Percentiles rank a stretch among this genome's conserved stretches.
Evolutionary conservation across 2,329 filamentous ascomycete genomes (phyloP).

Genomic region (Drechslerella coelobrocha): DNA sequence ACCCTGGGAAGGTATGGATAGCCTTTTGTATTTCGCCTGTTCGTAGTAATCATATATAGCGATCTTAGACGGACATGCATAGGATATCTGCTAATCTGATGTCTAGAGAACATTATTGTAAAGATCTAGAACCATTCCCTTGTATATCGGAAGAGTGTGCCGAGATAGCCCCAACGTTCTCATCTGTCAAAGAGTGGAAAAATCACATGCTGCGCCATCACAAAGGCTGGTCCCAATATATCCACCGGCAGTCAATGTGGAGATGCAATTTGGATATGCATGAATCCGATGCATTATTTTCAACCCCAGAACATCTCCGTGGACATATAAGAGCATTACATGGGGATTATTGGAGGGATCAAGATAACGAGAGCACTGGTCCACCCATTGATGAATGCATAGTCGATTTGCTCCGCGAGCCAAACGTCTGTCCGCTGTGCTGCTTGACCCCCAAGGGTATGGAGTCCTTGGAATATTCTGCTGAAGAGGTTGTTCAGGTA

Average conservation of each 20-base stretch:
- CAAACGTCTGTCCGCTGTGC: constrained; percentile 8
- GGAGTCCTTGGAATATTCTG: neutral
- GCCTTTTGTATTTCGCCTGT: neutral
- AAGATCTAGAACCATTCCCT: constrained; percentile 9
- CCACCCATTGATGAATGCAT: neutral
- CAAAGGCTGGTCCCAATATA: neutral
- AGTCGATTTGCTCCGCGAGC: neutral
- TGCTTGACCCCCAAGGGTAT: neutral
- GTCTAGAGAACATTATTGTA: constrained; percentile 4
- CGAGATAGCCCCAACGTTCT: neutral
- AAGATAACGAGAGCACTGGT: neutral
- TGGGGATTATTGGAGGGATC: neutral
- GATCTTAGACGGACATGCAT: neutral
- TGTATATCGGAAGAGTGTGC: constrained; percentile 3
- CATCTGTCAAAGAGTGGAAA: neutral
- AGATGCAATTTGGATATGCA: constrained; percentile 5
- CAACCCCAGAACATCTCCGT: neutral
- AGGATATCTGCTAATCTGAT: neutral
- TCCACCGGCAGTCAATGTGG: constrained; percentile 5
- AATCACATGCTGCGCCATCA: neutral
- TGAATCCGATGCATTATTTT: constrained; percentile 6
- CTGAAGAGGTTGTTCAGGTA: neutral
- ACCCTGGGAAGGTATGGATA: neutral
- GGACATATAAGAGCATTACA: constrained; percentile 3
- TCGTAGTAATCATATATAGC: too few relatives aligned